These are phyloP conservation scores for Drechslerella coelobrocha DNA, from an alignment of 2,329 filamentous ascomycete species.

Conservation along the genomic window DNA sequence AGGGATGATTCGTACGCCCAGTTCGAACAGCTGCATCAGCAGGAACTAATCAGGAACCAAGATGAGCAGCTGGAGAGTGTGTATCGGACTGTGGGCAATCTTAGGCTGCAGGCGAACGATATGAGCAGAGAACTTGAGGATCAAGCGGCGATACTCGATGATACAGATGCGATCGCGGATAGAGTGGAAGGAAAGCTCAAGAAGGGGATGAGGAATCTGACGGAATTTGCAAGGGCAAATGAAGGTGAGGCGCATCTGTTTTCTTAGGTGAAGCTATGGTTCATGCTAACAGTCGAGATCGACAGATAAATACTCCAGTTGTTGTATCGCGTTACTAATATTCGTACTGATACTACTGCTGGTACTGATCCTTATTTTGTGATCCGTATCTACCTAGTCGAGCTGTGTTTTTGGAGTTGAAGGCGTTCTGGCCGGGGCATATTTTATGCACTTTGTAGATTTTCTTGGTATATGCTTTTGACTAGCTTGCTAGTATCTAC, in stretches of 20 bases:
- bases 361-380: constrained; percentile 74
- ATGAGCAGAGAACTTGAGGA: constrained; percentile 98
- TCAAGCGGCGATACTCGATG: constrained; percentile 84
- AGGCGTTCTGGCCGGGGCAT: constrained; percentile 25
- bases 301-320: constrained; percentile 58
- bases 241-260: constrained; percentile 72
- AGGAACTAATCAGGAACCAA: constrained; percentile 92
- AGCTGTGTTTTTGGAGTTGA: constrained; percentile 25
- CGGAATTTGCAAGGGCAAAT: constrained; percentile 82
- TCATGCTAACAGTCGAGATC: neutral
- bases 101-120: constrained; percentile 87
- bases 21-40: constrained; percentile 89
- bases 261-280: constrained; percentile 50
- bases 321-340: constrained; percentile 88
- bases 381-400: constrained; percentile 37
- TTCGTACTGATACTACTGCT: constrained; percentile 85
- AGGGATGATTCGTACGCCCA: constrained; percentile 73
- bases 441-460: neutral
- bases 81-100: constrained; percentile 87
- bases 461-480: too few species aligned
- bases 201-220: constrained; percentile 84
- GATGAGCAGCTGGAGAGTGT: constrained; percentile 92
- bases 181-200: constrained; percentile 84
- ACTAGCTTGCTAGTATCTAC: neutral
- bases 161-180: constrained; percentile 83